Evolutionary conservation across 202 grass and related monocot species (phyloP), one percentile per base, ranked within the genome.

Genomic region (Eragrostis tef): DNA sequence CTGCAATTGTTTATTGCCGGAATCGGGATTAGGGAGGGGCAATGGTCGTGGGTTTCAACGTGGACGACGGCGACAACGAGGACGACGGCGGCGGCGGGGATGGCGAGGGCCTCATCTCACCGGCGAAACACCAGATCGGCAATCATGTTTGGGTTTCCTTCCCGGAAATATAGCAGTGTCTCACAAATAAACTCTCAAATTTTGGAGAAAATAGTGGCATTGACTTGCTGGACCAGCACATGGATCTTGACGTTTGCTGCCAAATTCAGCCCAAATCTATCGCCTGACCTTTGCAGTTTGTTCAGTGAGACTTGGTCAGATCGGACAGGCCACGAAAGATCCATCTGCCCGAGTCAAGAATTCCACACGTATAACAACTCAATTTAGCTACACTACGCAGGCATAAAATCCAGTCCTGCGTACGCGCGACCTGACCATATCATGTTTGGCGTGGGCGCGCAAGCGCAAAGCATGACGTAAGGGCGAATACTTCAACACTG

Each of bases 301-400:
- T 70, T 36, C 7, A 27, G 15, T 17, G 44, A 64, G 24, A 64
- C 83, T 79, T 27, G 82, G 82, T 85, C 74, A 85, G 54, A 39
- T 3, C 34, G 6, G 34, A 39, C 6, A 39, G 34, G 34, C 34
- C 34, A 39, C 34, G n/a, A n/a, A 39, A 39, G 34, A 39, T 39
- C 34, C 1, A 39, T 29, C 10, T 27, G 16, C 7, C 43, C 51
- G 11, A 53, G 54, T 84, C 82, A 71, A 85, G 43, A 64, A 78
- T 9, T 60, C 9, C 74, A 43, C 67, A 31, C 42, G n/a, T n/a
- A n/a, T n/a, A n/a, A n/a, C n/a, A n/a, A n/a, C n/a, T n/a, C n/a
- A n/a, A 43, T 73, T 45, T 9, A 44, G 19, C 10, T 43, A 43
- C 11, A 14, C 17, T 13, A 12, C 6, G 36, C 15, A 27, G 2